Percentiles rank a stretch among this genome's conserved stretches.
These are phyloP conservation scores for Mycena sanguinolenta DNA, from an alignment of 768 basidiomycete genomes.

Conservation along the genomic window DNA sequence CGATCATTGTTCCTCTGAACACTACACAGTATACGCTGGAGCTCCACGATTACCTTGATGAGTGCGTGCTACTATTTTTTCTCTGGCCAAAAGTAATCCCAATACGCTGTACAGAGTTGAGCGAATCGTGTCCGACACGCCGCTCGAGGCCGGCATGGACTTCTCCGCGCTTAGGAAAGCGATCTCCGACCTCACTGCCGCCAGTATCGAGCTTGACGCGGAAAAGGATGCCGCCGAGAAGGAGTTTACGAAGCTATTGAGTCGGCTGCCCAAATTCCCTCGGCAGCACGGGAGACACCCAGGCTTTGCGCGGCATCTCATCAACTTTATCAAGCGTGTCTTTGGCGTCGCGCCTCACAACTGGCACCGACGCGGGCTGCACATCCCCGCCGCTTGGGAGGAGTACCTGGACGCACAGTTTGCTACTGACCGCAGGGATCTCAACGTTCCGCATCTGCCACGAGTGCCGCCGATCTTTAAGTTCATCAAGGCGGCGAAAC, in stretches of 20 bases:
- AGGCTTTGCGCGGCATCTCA: constrained; percentile 41
- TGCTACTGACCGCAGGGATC: constrained; percentile 2
- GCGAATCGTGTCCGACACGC: constrained; percentile 42
- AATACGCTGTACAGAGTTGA: constrained; percentile 29
- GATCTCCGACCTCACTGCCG: constrained; percentile 60
- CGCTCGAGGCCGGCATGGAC: constrained; percentile 43
- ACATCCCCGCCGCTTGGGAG: constrained; percentile 47
- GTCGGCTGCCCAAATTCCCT: constrained; percentile 49
- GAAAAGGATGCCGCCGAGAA: constrained; percentile 71
- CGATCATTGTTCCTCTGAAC: constrained; percentile 78
- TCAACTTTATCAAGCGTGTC: constrained; percentile 53
- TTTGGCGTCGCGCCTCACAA: constrained; percentile 54
- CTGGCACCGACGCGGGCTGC: constrained; percentile 34
- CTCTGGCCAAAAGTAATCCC: background rate
- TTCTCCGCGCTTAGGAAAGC: constrained; percentile 61
- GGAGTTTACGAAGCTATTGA: constrained; percentile 62
- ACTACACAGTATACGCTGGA: constrained; percentile 83
- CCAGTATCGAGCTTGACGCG: constrained; percentile 68
- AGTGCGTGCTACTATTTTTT: constrained; percentile 52
- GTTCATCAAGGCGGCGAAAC: constrained; percentile 70
- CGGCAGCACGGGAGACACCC: constrained; percentile 41
- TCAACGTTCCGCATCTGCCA: constrained; percentile 24
- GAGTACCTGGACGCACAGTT: constrained; percentile 46
- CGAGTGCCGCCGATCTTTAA: constrained; percentile 50
- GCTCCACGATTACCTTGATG: constrained; percentile 71